A percentile compares a stretch with the other conserved stretches of the same genome.
phyloP scores from a whole-genome alignment of 306 rosid genomes.

The Casuarina equisetifolia region DNA sequence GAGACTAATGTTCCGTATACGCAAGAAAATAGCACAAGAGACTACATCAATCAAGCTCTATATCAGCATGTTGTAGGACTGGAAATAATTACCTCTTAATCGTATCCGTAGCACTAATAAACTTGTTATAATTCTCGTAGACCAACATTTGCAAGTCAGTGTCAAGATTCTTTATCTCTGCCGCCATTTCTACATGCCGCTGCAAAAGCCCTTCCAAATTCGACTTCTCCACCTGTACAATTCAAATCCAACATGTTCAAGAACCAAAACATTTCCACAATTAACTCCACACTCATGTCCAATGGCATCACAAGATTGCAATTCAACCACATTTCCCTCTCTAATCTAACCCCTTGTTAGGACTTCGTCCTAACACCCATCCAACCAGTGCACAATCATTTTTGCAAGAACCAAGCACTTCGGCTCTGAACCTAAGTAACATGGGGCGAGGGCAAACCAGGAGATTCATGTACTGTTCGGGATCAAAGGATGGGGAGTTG shows the following conservation, averaged over 20 bases:
- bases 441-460: conserved; percentile 42
- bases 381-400: background rate
- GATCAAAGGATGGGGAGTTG: conserved; percentile 71
- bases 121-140: conserved; percentile 89
- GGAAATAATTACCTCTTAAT: conserved; percentile 58
- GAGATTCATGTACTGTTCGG: conserved; percentile 83
- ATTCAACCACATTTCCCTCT: background rate
- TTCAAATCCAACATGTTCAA: conserved; percentile 9
- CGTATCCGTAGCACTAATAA: conserved; percentile 87
- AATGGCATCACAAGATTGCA: background rate
- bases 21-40: background rate
- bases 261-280: background rate
- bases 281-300: conserved; percentile 2
- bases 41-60: background rate
- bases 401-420: background rate
- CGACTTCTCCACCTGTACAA: conserved; percentile 55
- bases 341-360: background rate
- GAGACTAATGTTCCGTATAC: background rate
- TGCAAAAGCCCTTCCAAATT: conserved; percentile 85
- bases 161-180: conserved; percentile 98
- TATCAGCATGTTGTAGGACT: background rate
- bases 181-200: conserved; percentile 82
- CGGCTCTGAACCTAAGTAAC: background rate
- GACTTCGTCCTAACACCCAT: background rate
- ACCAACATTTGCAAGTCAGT: conserved; percentile 95